Base-by-base conservation (phyloP, 2,329 filamentous ascomycete genomes). In the Colletotrichum sp. region DNA sequence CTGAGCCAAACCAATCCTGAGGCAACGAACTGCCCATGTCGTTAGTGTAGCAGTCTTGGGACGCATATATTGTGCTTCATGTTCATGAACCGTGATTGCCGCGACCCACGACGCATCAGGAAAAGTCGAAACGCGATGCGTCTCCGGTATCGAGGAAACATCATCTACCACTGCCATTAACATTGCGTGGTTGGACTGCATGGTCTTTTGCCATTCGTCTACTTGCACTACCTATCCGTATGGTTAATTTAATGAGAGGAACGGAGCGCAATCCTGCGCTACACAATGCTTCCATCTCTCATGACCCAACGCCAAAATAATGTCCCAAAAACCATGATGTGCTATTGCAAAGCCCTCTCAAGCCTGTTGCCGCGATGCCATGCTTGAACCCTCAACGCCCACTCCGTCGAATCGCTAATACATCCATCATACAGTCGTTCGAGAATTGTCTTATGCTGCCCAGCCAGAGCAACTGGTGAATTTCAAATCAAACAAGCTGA, bases 401-500 rank as follows among this genome's bases (percentile, higher is more conserved):
- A 34, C n/a, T 24, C 26, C 32, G 28, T 28, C 38, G 18, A 26
- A 32, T 26, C 64, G 48, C 38, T 62, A 52, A 38, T 26, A 28
- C 26, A 55, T 38, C 21, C 43, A 28, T 72, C 62, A 34, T 74
- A 43, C 7, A 56, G n/a, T 34, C 59, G 24, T 43, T n/a, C 21
- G 43, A 14, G 12, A 9, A 24, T 16, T 38, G 36, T 32, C 56
- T 21, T 32, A 13, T 43, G 8, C 38, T 43, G 18, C 16, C 3
- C 18, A 43, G 18, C 38, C 38, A 10, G 18, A 18, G 14, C 32
- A 38, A 13, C 52, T 26, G 24, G 52, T 8, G 18, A 32, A 13
- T n/a, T 16, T 18, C 52, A 28, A 30, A n/a, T 80, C 69, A 83
- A 56, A 87, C 74, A 56, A 87, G 79, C 79, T 87, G 85, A 75